phyloP scores from a whole-genome alignment of 768 basidiomycete species.

The Lactarius tabidus region DNA sequence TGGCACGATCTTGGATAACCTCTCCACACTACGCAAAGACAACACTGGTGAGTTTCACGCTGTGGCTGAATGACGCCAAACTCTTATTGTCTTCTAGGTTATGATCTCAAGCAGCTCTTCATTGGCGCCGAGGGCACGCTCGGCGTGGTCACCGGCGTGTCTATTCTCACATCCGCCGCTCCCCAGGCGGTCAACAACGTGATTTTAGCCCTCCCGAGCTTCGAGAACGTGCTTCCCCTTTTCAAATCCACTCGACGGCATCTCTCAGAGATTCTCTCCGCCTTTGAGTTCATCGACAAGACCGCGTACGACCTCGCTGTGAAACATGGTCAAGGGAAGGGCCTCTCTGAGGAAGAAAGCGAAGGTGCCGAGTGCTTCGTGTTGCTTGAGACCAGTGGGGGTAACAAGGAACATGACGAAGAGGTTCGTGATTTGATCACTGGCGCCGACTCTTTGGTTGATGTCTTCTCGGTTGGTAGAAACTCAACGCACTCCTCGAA shows the following conservation, averaged over 20 bases:
- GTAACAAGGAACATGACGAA: conserved; percentile 88
- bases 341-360: conserved; percentile 68
- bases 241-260: conserved; percentile 77
- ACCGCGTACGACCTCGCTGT: conserved; percentile 81
- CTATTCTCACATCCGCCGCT: conserved; percentile 84
- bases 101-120: conserved; percentile 97
- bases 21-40: conserved; percentile 92
- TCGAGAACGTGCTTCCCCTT: conserved; percentile 81
- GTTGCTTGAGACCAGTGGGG: conserved; percentile 91
- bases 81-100: conserved; percentile 50
- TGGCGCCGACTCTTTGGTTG: conserved; percentile 1
- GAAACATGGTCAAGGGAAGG: conserved; percentile 76
- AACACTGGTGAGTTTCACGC: conserved; percentile 70
- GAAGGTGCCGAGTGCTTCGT: conserved; percentile 84
- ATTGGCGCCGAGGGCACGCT: conserved; percentile 97
- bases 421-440: conserved; percentile 50
- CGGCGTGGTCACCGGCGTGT: conserved; percentile 91
- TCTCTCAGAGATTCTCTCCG: conserved; percentile 92
- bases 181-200: conserved; percentile 86
- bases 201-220: conserved; percentile 83
- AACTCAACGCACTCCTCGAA: conserved; percentile 78
- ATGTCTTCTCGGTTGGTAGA: conserved; percentile 47
- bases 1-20: conserved; percentile 83
- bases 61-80: not conserved
- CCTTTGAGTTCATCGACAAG: conserved; percentile 95